These are phyloP conservation scores for Silene uniflora DNA, from an alignment of 148 eudicot species.

Conservation along the genomic window DNA sequence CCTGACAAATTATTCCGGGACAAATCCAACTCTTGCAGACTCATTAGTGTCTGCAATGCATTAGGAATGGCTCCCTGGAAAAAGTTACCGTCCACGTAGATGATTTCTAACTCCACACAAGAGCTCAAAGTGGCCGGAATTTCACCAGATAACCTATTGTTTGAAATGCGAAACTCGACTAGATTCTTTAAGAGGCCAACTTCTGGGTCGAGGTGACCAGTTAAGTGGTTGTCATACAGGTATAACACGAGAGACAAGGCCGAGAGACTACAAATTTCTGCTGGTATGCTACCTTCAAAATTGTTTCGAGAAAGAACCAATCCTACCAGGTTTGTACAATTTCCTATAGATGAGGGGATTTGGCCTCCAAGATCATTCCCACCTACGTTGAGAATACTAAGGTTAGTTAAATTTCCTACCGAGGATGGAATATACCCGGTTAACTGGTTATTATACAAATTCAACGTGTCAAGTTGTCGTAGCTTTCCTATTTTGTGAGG, in stretches of 20 bases:
- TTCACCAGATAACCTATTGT: conserved; percentile 29
- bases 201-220: conserved; percentile 22
- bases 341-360: conserved; percentile 33
- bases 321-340: conserved; percentile 21
- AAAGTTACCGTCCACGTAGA: conserved; percentile 27
- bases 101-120: conserved; percentile 15
- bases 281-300: conserved; percentile 22
- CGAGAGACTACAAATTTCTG: conserved; percentile 15
- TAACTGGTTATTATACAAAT: conserved; percentile 10
- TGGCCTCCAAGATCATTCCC: conserved; percentile 23
- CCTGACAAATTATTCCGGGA: conserved; percentile 36
- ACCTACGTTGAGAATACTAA: conserved; percentile 14
- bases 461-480: conserved; percentile 9
- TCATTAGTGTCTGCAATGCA: conserved; percentile 7
- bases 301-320: conserved; percentile 28
- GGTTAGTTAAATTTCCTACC: conserved; percentile 28
- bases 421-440: conserved; percentile 31
- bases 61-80: conserved; percentile 25
- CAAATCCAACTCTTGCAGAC: conserved; percentile 25
- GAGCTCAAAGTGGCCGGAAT: conserved; percentile 28
- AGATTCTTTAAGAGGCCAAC: conserved; percentile 25
- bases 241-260: neutral
- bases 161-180: conserved; percentile 9
- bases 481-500: conserved; percentile 28
- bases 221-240: conserved; percentile 7